Evolutionary conservation across 169 alveolate species (phyloP).

Genomic region (Plasmodium billcollinsi): DNA sequence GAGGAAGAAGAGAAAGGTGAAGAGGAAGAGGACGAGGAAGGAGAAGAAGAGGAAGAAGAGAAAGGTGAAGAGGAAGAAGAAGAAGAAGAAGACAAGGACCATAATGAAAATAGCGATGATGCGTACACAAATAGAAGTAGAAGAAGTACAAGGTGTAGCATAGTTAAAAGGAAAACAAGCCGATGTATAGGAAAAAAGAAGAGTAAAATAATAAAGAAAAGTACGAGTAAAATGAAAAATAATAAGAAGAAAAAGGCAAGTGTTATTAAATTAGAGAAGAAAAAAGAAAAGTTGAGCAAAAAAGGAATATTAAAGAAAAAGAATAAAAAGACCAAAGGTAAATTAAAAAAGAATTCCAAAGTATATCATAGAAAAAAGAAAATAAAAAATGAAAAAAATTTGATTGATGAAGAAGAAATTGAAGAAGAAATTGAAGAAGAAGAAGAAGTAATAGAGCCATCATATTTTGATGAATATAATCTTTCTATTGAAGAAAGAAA

Average conservation of each 20-base stretch:
- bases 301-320: neutral
- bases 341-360: neutral
- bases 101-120: neutral
- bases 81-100: neutral
- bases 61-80: neutral
- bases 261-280: neutral
- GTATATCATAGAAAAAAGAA: neutral
- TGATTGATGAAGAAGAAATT: neutral
- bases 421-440: neutral
- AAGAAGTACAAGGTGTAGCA: constrained; percentile 7
- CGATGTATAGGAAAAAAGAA: neutral
- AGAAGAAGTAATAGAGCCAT: neutral
- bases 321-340: neutral
- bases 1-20: neutral
- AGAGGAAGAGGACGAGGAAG: constrained; percentile 3
- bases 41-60: neutral
- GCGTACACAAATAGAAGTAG: neutral
- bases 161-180: neutral
- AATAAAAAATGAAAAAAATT: neutral
- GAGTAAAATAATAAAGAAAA: neutral
- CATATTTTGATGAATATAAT: constrained; percentile 12
- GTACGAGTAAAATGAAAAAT: neutral
- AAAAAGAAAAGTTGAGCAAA: neutral
- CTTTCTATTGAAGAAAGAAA: constrained; percentile 22
- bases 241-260: neutral